Evolutionary conservation across 2,329 filamentous ascomycete species (phyloP).

Genomic region (Fusarium protoensiforme): DNA sequence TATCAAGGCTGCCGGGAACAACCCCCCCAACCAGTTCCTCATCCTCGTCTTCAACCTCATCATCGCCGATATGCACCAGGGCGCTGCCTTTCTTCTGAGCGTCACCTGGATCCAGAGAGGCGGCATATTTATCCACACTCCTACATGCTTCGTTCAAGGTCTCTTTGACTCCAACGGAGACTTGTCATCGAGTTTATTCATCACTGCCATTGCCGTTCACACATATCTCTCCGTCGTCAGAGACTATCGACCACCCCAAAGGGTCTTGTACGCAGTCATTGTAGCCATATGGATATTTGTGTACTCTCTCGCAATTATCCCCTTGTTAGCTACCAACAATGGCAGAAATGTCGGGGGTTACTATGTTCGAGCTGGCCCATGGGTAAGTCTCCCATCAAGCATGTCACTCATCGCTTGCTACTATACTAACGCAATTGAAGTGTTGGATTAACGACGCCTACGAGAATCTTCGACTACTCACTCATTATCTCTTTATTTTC

Average conservation of each 20-base stretch:
- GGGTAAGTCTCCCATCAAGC: constrained; percentile 54
- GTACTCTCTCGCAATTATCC: constrained; percentile 65
- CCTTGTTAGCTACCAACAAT: constrained; percentile 55
- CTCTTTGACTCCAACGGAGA: constrained; percentile 76
- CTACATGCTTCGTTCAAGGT: constrained; percentile 71
- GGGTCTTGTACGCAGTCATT: constrained; percentile 61
- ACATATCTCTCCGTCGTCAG: constrained; percentile 72
- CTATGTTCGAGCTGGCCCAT: constrained; percentile 72
- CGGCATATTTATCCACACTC: constrained; percentile 62
- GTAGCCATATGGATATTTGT: constrained; percentile 66
- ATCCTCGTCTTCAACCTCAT: constrained; percentile 77
- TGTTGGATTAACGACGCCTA: constrained; percentile 72
- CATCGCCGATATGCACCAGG: constrained; percentile 74
- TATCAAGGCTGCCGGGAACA: constrained; percentile 7
- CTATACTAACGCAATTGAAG: constrained; percentile 44
- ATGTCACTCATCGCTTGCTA: neutral
- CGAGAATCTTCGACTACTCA: constrained; percentile 64
- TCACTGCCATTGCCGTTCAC: constrained; percentile 72
- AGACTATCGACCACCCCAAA: constrained; percentile 62
- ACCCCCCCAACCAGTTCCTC: constrained; percentile 70
- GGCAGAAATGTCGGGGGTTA: constrained; percentile 55
- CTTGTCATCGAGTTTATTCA: constrained; percentile 73
- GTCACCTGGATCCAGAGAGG: constrained; percentile 66
- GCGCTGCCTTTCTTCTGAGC: constrained; percentile 71
- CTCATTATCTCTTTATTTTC: constrained; percentile 74